Base-by-base conservation (phyloP, 2,329 filamentous ascomycete species). In the Ascochyta clinopodiicola region DNA sequence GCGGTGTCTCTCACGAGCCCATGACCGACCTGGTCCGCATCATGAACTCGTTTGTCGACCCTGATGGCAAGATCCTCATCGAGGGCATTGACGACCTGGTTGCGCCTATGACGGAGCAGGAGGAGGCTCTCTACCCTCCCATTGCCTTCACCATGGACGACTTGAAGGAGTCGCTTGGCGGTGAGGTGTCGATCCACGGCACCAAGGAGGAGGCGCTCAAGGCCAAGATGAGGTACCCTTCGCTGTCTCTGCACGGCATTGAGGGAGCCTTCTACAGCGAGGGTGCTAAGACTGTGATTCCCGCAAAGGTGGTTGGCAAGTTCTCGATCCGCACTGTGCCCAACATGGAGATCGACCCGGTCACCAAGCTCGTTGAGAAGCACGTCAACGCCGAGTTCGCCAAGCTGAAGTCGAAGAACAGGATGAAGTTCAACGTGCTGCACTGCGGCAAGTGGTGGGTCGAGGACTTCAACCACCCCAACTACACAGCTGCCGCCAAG, bases 371-470 rank as follows among this genome's bases (percentile, higher is more conserved):
- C 39, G 94, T 99, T 38, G 90, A 87, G 80, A 88, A 90, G 76
- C 90, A 93, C 76, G 84, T 98, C 62, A 85, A 94, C 72, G 87
- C 90, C 62, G 87, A 90, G 65, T 97, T 96, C 76, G 88, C 89
- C 68, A 92, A 92, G 79, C 84, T 98, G 31, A 86, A 86, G 63
- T 95, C 89, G 78, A 99, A 99, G 84, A 99, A 99, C 82, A 92
- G 84, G 15, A 78, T 96, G 72, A 90, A 91, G 69, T 88, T 92
- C 48, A 87, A 83, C 73, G 83, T 93, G 55, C 88, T 94, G 78
- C 95, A 99, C 81, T 88, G 88, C 56, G 95, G 95, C 67, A 97
- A 97, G 80, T 99, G 95, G 95, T 99, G 95, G 95, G 92, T 96
- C 43, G 92, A 96, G 42, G 93, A 90, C 73, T 94, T 95, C 27